Conservation (phyloP, 2,329 filamentous ascomycete genomes). For the Lecanoromycetidae sp. region DNA sequence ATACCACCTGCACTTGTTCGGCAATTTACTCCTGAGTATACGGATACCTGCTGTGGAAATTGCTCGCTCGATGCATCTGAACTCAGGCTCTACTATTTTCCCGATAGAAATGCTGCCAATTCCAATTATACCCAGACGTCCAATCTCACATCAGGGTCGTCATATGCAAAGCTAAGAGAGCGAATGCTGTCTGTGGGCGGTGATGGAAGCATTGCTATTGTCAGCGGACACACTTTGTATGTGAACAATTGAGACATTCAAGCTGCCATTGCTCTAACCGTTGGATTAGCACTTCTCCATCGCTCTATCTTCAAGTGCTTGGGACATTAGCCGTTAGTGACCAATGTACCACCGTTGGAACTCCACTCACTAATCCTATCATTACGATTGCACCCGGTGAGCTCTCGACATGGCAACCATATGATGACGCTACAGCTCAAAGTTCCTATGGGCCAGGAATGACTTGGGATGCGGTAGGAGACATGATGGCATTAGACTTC, state of each 20-base stretch:
- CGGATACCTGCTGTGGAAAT: not conserved
- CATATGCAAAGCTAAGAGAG: not conserved
- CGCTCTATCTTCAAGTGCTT: constrained; percentile 6
- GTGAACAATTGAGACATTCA: not conserved
- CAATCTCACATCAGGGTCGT: not conserved
- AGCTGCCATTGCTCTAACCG: not conserved
- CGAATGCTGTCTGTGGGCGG: not conserved
- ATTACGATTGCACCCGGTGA: constrained; percentile 1
- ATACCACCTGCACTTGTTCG: not conserved
- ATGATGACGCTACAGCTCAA: not conserved
- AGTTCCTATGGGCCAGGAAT: too few relatives aligned
- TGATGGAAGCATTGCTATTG: constrained; percentile 1
- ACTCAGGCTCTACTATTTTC: constrained; percentile 2
- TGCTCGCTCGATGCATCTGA: not conserved
- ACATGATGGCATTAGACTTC: not conserved
- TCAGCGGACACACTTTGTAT: constrained; percentile 6
- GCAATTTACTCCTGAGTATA: not conserved
- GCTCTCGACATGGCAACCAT: constrained; percentile 3
- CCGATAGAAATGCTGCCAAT: not conserved
- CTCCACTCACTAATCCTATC: not conserved
- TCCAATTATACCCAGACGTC: not conserved
- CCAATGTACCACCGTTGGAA: not conserved
- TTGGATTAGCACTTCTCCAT: constrained; percentile 6
- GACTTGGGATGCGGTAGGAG: too few relatives aligned
- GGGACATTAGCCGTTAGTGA: not conserved